A percentile compares a stretch with the other conserved stretches of the same genome.
Conservation (phyloP, 345 rosid genomes). For the Populus pruinosa region DNA sequence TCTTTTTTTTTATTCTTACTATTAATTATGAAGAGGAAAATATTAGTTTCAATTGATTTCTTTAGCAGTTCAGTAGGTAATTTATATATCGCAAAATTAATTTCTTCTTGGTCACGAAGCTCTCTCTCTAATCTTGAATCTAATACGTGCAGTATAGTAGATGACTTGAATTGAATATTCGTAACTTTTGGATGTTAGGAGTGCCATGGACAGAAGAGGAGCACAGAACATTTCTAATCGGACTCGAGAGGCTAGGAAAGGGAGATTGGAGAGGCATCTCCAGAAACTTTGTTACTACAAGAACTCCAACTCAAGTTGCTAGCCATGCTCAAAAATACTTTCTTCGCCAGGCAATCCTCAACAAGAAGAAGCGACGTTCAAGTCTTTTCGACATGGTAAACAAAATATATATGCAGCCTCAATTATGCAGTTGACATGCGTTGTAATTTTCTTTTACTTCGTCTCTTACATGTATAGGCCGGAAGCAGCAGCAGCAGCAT, state of each 20-base stretch:
- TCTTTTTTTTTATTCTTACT: not conserved
- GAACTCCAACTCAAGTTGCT: conserved; percentile 76
- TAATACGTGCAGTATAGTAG: too few species aligned
- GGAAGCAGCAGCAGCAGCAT: conserved; percentile 3
- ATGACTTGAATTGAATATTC: not conserved
- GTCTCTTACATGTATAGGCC: conserved; percentile 13
- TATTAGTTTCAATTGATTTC: too few species aligned
- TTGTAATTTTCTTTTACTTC: not conserved
- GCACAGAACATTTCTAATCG: conserved; percentile 46
- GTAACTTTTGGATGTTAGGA: conserved; percentile 28
- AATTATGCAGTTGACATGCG: not conserved
- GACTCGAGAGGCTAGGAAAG: conserved; percentile 61
- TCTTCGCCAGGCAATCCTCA: conserved; percentile 45
- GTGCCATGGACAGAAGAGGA: conserved; percentile 75
- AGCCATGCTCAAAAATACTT: conserved; percentile 75
- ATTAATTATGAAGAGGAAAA: too few species aligned
- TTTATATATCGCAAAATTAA: too few species aligned
- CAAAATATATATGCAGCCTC: too few species aligned
- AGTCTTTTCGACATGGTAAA: conserved; percentile 62
- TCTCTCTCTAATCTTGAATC: too few species aligned
- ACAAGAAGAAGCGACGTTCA: conserved; percentile 58
- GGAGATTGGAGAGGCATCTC: conserved; percentile 83
- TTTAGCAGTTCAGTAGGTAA: too few species aligned
- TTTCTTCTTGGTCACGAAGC: too few species aligned
- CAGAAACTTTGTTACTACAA: conserved; percentile 49